Evolutionary conservation across 345 rosid species (phyloP), one percentile per base, ranked within the genome.

Genomic region (Eucalyptus marginata): DNA sequence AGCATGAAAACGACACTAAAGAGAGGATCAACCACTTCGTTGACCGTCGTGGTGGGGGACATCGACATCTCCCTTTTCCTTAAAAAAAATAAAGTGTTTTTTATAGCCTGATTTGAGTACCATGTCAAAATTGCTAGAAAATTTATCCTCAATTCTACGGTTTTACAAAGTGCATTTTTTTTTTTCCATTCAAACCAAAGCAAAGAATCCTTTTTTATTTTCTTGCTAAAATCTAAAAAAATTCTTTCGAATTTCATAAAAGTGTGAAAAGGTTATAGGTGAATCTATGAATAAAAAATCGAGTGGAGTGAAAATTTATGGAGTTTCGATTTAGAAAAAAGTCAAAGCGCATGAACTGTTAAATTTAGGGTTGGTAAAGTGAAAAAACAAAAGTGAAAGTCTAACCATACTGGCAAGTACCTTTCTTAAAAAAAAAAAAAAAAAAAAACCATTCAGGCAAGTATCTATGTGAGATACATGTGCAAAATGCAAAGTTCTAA

Each of bases 281-380:
- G 22, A 4, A 66, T 68, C 3, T 71, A 9, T 36, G 7, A 18
- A 71, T 18, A 27, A 18, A 36, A 71, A 71, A 2, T 18, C 3
- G 15, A 76, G 2, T 3, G 3, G 3, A 13, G 29, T 1, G 47
- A 76, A 43, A 76, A 13, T 76, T 76, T 71, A 0, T 5, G 7
- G 83, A 40, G 27, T 6, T 10, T 76, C 0, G 8, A 76, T 76
- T 40, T 5, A 10, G 27, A 20, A 33, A 20, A 36, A 36, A 3
- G 27, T 10, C 25, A 17, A 71, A 76, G 0, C 1, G 0, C 1
- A 2, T 10, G 46, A 10, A 36, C 3, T 2, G 13, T 43, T 11
- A 40, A 36, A 20, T 76, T n/a, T 36, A 36, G 8, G 24, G 20
- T 36, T 36, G 20, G 47, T 1, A 1, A 36, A 76, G 40, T 10